Conservation (phyloP, 495 filamentous ascomycete genomes). For the Pseudevernia furfuracea region DNA sequence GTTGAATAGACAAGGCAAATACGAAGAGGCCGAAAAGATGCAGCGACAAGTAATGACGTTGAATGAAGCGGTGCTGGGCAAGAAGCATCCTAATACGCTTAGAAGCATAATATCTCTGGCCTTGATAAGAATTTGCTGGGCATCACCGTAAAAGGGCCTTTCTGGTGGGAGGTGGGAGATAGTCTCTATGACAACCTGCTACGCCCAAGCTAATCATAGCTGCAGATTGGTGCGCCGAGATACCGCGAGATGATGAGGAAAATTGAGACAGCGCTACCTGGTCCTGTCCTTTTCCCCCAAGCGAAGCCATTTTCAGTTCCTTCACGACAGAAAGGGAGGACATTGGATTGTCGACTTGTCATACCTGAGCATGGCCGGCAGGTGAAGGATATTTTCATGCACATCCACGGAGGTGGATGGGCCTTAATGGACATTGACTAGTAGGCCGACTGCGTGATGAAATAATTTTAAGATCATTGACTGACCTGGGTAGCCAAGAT, state of each 20-base stretch:
- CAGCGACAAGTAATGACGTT: too few species aligned
- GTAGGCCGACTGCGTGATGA: slow-evolving; percentile 2
- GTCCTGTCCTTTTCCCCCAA: slow-evolving; percentile 31
- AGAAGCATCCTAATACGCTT: too few species aligned
- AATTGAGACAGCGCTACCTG: slow-evolving; percentile 38
- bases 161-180: slow-evolving; percentile 20
- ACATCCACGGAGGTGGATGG: slow-evolving; percentile 51
- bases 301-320: slow-evolving; percentile 40
- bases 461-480: not conserved
- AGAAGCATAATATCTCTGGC: too few species aligned
- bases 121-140: not conserved
- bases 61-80: too few species aligned
- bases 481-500: slow-evolving; percentile 30
- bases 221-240: slow-evolving; percentile 36
- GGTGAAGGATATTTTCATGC: slow-evolving; percentile 41
- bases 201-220: not conserved
- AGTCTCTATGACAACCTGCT: not conserved
- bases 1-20: too few species aligned
- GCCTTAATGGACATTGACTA: slow-evolving; percentile 31
- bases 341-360: slow-evolving; percentile 44
- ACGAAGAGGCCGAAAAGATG: too few species aligned
- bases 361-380: slow-evolving; percentile 36
- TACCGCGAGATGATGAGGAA: slow-evolving; percentile 41
- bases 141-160: slow-evolving; percentile 20
- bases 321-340: slow-evolving; percentile 40